Evolutionary conservation across 2,329 filamentous ascomycete genomes (phyloP).

Genomic region (Curvularia spicifera): DNA sequence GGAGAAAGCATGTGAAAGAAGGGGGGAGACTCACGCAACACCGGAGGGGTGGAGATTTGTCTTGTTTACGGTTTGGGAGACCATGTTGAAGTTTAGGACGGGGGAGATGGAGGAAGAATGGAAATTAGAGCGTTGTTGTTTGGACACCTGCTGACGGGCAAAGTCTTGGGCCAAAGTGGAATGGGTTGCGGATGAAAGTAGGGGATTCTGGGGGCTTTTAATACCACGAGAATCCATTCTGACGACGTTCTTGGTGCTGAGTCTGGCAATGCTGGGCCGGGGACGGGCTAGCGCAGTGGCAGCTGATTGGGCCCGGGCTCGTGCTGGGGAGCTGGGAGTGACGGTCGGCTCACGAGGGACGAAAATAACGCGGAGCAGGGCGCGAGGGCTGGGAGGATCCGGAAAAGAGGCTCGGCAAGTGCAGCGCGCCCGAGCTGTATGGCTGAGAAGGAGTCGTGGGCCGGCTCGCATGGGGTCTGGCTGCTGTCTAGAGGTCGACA

Average conservation of each 20-base stretch:
- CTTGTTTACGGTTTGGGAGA: constrained; percentile 75
- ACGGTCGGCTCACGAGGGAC: constrained; percentile 33
- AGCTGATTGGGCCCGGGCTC: constrained; percentile 35
- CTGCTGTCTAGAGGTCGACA: neutral
- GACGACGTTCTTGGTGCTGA: constrained; percentile 35
- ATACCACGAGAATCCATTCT: constrained; percentile 43
- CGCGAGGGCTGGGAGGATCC: constrained; percentile 27
- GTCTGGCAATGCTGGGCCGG: constrained; percentile 32
- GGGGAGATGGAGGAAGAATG: constrained; percentile 63
- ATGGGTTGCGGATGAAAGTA: constrained; percentile 48
- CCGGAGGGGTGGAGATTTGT: constrained; percentile 88
- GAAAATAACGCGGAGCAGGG: constrained; percentile 40
- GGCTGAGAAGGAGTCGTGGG: constrained; percentile 11
- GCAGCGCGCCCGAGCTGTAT: constrained; percentile 15
- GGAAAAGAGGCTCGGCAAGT: constrained; percentile 32
- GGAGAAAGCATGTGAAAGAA: constrained; percentile 12
- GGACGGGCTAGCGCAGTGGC: constrained; percentile 26
- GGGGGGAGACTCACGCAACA: constrained; percentile 73
- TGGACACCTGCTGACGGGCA: constrained; percentile 63
- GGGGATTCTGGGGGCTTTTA: constrained; percentile 49
- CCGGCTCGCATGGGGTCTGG: constrained; percentile 15
- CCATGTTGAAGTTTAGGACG: constrained; percentile 46
- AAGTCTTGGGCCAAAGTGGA: constrained; percentile 62
- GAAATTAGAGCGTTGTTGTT: constrained; percentile 65
- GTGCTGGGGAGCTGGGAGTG: constrained; percentile 24